Evolutionary conservation across 2,329 filamentous ascomycete genomes (phyloP).

Genomic region (Karstenula rhodostoma): DNA sequence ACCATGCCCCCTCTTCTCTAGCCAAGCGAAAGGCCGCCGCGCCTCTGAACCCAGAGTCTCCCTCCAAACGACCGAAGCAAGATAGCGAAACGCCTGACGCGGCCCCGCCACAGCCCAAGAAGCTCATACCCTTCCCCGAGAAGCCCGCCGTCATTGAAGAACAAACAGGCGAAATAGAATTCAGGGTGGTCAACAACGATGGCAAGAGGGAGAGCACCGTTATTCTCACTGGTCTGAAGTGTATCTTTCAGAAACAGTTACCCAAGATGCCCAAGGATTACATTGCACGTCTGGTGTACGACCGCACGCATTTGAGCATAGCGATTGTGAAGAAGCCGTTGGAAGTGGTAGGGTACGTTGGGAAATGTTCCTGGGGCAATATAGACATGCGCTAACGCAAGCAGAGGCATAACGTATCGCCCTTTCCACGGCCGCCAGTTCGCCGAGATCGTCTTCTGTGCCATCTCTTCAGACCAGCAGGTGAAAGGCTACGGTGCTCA

Average conservation of each 20-base stretch:
- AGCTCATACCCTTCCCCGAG: constrained; percentile 85
- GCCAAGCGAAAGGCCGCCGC: constrained; percentile 80
- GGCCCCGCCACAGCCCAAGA: constrained; percentile 56
- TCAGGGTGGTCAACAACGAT: constrained; percentile 98
- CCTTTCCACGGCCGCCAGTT: constrained; percentile 92
- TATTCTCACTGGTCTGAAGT: constrained; percentile 93
- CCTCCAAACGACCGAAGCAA: constrained; percentile 65
- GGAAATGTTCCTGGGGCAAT: neutral
- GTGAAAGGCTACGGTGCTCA: constrained; percentile 98
- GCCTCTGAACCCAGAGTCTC: constrained; percentile 64
- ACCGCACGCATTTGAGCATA: constrained; percentile 93
- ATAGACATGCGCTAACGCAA: neutral
- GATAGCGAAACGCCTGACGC: constrained; percentile 48
- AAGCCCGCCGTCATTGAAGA: constrained; percentile 96
- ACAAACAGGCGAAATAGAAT: constrained; percentile 92
- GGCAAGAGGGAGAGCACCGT: constrained; percentile 86
- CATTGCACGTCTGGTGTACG: constrained; percentile 95
- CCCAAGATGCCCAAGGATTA: constrained; percentile 99
- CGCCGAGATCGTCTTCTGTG: constrained; percentile 98
- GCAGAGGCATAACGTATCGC: constrained; percentile 91
- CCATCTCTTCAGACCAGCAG: constrained; percentile 96
- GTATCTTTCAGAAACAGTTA: constrained; percentile 97
- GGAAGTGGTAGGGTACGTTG: constrained; percentile 76
- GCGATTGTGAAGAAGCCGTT: constrained; percentile 97
- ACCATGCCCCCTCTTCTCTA: constrained; percentile 23